These are phyloP conservation scores for Pelargonium citronellum DNA, from an alignment of 441 rosid genomes.

Conservation along the genomic window DNA sequence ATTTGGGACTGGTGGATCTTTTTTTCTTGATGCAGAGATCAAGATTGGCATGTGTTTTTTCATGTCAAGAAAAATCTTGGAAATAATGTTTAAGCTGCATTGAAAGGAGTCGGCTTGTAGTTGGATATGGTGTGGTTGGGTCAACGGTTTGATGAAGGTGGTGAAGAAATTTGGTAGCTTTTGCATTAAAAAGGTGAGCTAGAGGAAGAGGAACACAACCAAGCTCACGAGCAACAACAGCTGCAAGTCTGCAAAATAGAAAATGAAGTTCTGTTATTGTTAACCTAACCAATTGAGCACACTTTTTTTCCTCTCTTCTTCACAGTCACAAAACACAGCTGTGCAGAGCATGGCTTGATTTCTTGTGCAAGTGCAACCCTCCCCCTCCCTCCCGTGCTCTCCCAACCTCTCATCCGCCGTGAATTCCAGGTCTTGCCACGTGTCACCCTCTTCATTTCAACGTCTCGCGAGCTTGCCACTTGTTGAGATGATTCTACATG, in stretches of 20 bases:
- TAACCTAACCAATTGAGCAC: conserved; percentile 8
- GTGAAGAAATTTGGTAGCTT: too few species aligned
- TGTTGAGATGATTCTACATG: neutral
- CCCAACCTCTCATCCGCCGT: neutral
- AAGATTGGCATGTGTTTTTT: too few species aligned
- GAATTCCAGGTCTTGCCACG: neutral
- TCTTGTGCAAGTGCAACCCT: neutral
- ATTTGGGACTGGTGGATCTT: neutral
- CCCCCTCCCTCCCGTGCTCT: neutral
- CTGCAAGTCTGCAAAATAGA: neutral
- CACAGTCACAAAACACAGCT: neutral
- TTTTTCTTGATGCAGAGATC: neutral
- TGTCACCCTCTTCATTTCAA: neutral
- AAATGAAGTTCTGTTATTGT: neutral
- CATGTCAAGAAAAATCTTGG: too few species aligned
- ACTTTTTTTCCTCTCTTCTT: neutral
- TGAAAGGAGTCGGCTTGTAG: too few species aligned
- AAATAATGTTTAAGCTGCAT: too few species aligned
- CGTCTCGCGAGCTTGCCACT: conserved; percentile 2
- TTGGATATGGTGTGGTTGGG: too few species aligned
- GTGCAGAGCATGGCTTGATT: neutral
- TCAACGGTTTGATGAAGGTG: too few species aligned
- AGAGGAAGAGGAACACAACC: neutral
- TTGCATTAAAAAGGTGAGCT: too few species aligned
- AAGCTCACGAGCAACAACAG: neutral